Percentiles rank a stretch among this genome's conserved stretches.
Conservation (phyloP, 768 basidiomycete genomes). For the Tricholoma bakamatsutake region DNA sequence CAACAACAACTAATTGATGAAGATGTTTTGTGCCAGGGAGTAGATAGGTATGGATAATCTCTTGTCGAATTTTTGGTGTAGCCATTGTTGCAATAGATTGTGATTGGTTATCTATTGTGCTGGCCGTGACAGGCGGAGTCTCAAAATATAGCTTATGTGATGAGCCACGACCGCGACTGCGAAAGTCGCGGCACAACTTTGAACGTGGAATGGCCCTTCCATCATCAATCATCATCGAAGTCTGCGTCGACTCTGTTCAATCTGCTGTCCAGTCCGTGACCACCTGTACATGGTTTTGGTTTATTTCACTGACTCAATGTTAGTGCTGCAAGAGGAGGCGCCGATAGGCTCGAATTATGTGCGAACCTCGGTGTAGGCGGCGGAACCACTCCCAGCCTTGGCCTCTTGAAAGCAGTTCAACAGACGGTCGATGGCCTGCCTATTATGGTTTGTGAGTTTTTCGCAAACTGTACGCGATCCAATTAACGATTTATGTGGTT, state of each 20-base stretch:
- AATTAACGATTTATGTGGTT: conserved; percentile 2
- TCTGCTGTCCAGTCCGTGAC: conserved; percentile 58
- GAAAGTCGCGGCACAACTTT: background rate
- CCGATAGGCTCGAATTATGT: conserved; percentile 75
- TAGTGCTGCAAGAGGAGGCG: conserved; percentile 68
- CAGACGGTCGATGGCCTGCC: conserved; percentile 43
- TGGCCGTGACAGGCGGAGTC: too few species aligned
- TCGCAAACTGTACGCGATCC: background rate
- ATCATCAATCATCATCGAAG: conserved; percentile 39
- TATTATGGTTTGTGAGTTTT: conserved; percentile 52
- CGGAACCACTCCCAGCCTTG: conserved; percentile 79
- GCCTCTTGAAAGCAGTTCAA: conserved; percentile 57
- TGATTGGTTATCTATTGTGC: too few species aligned
- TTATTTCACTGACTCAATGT: conserved; percentile 7
- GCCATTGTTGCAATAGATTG: too few species aligned
- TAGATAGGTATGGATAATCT: too few species aligned
- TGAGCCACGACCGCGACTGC: background rate
- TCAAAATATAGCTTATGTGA: too few species aligned
- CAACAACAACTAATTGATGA: too few species aligned
- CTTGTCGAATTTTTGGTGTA: too few species aligned
- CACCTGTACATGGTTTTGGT: background rate
- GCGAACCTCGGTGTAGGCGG: conserved; percentile 67
- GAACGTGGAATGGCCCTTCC: conserved; percentile 8
- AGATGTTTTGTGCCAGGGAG: too few species aligned
- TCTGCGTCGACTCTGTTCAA: conserved; percentile 74